Evolutionary conservation across 345 rosid species (phyloP).

Genomic region (Heritiera littoralis): DNA sequence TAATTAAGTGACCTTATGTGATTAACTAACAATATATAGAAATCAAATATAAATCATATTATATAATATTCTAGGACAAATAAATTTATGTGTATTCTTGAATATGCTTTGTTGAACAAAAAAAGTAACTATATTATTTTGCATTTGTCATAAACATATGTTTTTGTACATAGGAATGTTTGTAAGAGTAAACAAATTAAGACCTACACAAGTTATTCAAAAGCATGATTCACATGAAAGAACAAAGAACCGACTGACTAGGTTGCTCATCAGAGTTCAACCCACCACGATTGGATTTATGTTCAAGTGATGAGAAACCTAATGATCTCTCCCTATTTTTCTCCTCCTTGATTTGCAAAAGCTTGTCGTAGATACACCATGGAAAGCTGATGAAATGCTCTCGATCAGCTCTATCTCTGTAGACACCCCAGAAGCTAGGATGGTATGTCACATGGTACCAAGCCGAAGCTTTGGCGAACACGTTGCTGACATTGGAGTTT

Average conservation of each 20-base stretch:
- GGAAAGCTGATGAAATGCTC: slow-evolving; percentile 41
- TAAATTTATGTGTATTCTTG: too few relatives aligned
- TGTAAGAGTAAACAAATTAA: too few relatives aligned
- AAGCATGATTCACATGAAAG: neutral
- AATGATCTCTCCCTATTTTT: neutral
- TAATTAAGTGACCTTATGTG: too few relatives aligned
- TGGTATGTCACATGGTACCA: slow-evolving; percentile 47
- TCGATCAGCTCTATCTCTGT: slow-evolving; percentile 21
- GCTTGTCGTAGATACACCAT: slow-evolving; percentile 38
- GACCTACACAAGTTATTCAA: too few relatives aligned
- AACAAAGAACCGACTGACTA: neutral
- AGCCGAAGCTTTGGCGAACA: slow-evolving; percentile 44
- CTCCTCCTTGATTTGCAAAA: slow-evolving; percentile 26
- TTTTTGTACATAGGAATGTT: too few relatives aligned
- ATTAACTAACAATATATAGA: too few relatives aligned
- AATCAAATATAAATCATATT: too few relatives aligned
- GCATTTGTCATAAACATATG: too few relatives aligned
- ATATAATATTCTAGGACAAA: too few relatives aligned
- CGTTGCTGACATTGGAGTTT: slow-evolving; percentile 11
- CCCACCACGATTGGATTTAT: neutral
- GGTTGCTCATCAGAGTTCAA: neutral
- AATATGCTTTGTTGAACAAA: too few relatives aligned
- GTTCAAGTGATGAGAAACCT: neutral
- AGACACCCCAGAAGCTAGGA: slow-evolving; percentile 31
- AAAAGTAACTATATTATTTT: too few relatives aligned